Conservation (phyloP, 1,284 basidiomycete species). For the Agroathelia rolfsii region DNA sequence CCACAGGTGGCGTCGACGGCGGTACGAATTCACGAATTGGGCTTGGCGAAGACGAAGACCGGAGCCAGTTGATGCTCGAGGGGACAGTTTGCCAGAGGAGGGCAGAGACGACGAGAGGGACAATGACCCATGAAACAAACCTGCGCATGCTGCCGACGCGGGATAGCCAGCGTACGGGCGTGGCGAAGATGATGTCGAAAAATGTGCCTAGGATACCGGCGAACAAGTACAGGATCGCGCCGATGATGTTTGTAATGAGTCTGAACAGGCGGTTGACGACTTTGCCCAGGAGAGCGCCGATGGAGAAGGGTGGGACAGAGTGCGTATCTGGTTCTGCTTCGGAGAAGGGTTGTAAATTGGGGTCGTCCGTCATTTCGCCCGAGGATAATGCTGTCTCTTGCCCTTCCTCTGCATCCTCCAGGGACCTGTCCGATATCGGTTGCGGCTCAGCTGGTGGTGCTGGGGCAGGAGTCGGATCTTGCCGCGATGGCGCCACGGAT, state of each 20-base stretch:
- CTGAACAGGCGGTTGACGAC: slow-evolving; percentile 30
- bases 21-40: slow-evolving; percentile 12
- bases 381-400: too few relatives aligned
- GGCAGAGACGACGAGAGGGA: slow-evolving; percentile 31
- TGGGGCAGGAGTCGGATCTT: too few relatives aligned
- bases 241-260: slow-evolving; percentile 14
- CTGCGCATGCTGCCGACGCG: too few relatives aligned
- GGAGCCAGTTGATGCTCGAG: too few relatives aligned
- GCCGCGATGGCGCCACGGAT: too few relatives aligned
- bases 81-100: too few relatives aligned
- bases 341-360: too few relatives aligned
- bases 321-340: slow-evolving; percentile 16
- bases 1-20: slow-evolving; percentile 48
- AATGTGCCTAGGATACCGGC: slow-evolving; percentile 34
- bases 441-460: too few relatives aligned
- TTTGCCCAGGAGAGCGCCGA: slow-evolving; percentile 36
- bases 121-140: slow-evolving; percentile 25
- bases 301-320: slow-evolving; percentile 26
- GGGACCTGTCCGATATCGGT: too few relatives aligned
- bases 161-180: slow-evolving; percentile 32
- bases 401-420: too few relatives aligned
- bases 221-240: slow-evolving; percentile 22
- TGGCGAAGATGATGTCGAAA: slow-evolving; percentile 32
- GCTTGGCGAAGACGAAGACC: slow-evolving; percentile 6
- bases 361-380: too few relatives aligned